Evolutionary conservation across 2,329 filamentous ascomycete species (phyloP).

Genomic region (Cryoendolithus antarcticus): DNA sequence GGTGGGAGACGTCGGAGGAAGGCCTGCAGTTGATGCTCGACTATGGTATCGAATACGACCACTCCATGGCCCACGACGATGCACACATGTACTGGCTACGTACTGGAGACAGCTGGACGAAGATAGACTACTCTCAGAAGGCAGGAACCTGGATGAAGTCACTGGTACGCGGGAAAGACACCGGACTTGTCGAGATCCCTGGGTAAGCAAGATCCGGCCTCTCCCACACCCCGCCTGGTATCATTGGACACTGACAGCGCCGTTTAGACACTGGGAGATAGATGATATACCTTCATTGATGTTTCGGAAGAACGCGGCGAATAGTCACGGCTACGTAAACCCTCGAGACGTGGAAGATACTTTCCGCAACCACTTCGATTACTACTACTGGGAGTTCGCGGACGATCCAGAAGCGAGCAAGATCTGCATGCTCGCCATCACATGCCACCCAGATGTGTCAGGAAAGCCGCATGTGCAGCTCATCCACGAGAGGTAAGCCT

Average conservation of each 20-base stretch:
- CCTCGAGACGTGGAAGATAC: slow-evolving; percentile 48
- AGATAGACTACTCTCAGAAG: slow-evolving; percentile 51
- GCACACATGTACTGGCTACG: slow-evolving; percentile 50
- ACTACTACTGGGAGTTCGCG: slow-evolving; percentile 64
- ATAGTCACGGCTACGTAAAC: slow-evolving; percentile 46
- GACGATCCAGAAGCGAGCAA: slow-evolving; percentile 37
- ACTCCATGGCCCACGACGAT: slow-evolving; percentile 53
- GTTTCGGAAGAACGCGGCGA: slow-evolving; percentile 54
- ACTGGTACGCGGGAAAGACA: slow-evolving; percentile 43
- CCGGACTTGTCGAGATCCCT: slow-evolving; percentile 52
- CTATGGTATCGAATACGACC: slow-evolving; percentile 58
- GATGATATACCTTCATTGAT: slow-evolving; percentile 49
- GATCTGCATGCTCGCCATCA: slow-evolving; percentile 52
- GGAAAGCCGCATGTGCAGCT: slow-evolving; percentile 57
- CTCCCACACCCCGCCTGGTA: slow-evolving; percentile 4
- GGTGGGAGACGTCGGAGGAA: slow-evolving; percentile 59
- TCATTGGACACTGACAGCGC: not conserved
- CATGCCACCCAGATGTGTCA: slow-evolving; percentile 54
- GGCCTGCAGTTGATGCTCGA: slow-evolving; percentile 50
- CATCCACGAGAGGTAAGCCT: slow-evolving; percentile 53
- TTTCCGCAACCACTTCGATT: slow-evolving; percentile 55
- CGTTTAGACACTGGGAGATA: slow-evolving; percentile 11
- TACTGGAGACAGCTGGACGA: slow-evolving; percentile 52
- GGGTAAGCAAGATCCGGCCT: slow-evolving; percentile 20
- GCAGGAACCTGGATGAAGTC: slow-evolving; percentile 56